A percentile compares a stretch with the other conserved stretches of the same genome.
Conservation (phyloP, 352 stramenopile genomes). For the Phytophthora pluvialis region DNA sequence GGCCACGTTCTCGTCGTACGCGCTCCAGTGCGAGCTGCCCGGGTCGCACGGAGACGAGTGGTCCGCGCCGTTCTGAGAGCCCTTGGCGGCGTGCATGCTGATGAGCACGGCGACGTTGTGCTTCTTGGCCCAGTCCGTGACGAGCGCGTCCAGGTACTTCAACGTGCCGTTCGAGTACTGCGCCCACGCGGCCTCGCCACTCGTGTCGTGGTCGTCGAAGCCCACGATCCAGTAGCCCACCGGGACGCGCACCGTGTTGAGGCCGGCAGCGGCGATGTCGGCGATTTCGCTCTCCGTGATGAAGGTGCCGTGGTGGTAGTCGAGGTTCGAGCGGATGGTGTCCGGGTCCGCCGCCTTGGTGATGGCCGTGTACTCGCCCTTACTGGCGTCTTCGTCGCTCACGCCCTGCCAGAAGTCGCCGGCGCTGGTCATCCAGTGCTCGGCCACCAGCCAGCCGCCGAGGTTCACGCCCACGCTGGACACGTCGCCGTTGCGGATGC, state of each 20-base stretch:
- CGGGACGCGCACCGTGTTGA: slow-evolving; percentile 83
- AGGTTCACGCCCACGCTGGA: slow-evolving; percentile 72
- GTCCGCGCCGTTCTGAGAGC: slow-evolving; percentile 81
- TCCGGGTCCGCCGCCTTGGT: slow-evolving; percentile 40
- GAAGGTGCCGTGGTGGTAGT: slow-evolving; percentile 64
- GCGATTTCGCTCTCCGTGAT: slow-evolving; percentile 77
- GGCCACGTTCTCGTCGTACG: slow-evolving; percentile 63
- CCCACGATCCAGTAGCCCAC: slow-evolving; percentile 85
- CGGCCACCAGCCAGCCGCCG: slow-evolving; percentile 72
- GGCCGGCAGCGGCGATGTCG: slow-evolving; percentile 53
- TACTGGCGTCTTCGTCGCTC: slow-evolving; percentile 29
- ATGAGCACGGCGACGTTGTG: slow-evolving; percentile 66
- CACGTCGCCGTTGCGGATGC: slow-evolving; percentile 60
- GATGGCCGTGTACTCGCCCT: slow-evolving; percentile 75
- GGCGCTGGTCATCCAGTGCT: slow-evolving; percentile 77
- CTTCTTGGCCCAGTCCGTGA: slow-evolving; percentile 49
- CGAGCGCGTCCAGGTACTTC: slow-evolving; percentile 54
- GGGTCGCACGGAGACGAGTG: slow-evolving; percentile 62
- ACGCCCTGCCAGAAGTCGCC: slow-evolving; percentile 66
- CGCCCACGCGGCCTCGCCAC: slow-evolving; percentile 42
- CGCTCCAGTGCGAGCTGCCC: slow-evolving; percentile 52
- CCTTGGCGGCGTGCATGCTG: slow-evolving; percentile 76
- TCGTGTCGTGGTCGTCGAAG: slow-evolving; percentile 61
- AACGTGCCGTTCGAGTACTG: slow-evolving; percentile 48
- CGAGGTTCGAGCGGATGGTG: slow-evolving; percentile 46